Evolutionary conservation across 192 early-diverging fungal species (phyloP), one percentile per base, ranked within the genome.

Genomic region (Ambispora gerdemannii): DNA sequence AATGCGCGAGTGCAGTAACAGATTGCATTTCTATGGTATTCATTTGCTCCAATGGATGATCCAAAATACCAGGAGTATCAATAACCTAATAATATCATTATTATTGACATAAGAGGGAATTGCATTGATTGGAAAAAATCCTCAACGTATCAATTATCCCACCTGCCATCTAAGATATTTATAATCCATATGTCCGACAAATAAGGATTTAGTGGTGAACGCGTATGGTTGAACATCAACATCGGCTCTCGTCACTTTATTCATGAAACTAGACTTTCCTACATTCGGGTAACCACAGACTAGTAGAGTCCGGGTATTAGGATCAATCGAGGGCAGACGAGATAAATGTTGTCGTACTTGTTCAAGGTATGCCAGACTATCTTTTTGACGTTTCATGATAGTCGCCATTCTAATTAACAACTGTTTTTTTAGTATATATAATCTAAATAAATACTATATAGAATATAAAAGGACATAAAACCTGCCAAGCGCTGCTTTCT

Each of bases 21-120:
- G 95, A 97, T 84, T 99, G 98, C 98, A 99, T 99, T 82, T 99
- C 98, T 72, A 99, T 99, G 33, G 96, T 98, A 82, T 99, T 99
- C 74, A 95, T 88, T 75, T 99, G 89, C 83, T 99, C 98, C 61
- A 99, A 86, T 25, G 98, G 95, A 77, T 97, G 98, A 82, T 99
- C 98, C 52, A 99, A 86, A 77, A 99, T 98, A 63, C 98, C 98
- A 34, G 98, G 98, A 50, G 98, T 99, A 78, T 99, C 98, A 66
- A 99, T 98, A n/a, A 99, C 50, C 65, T 67, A 33, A 36, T 36
- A 32, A 43, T 43, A 43, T 43, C 15, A 43, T 43, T 10, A 43
- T 43, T 43, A 15, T 6, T 43, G 6, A 15, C 38, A 43, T 10
- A 28, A 64, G 2, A n/a, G 11, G 11, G 50, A 27, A 49, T 43